Percentiles rank a stretch among this genome's conserved stretches.
Conservation (phyloP, 148 eudicot species). For the Chenopodium suecicum region DNA sequence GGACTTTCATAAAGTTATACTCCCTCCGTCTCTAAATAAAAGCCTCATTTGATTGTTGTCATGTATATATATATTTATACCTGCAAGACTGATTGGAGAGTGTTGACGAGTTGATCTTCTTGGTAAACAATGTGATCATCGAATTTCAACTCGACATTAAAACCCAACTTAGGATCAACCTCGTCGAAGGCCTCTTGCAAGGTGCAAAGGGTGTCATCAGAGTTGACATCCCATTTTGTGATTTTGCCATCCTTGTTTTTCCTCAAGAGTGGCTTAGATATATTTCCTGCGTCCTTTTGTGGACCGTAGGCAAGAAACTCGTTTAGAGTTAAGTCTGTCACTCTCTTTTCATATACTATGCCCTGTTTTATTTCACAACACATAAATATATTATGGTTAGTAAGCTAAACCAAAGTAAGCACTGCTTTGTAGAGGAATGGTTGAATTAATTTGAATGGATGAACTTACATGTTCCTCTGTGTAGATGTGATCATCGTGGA, state of each 20-base stretch:
- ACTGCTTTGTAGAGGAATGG: background rate
- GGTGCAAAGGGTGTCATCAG: conserved; percentile 63
- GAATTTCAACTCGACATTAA: conserved; percentile 86
- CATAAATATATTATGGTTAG: too few relatives aligned
- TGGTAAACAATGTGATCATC: conserved; percentile 71
- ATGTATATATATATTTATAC: conserved; percentile 3
- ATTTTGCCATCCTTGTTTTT: conserved; percentile 71
- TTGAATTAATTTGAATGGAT: background rate
- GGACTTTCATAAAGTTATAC: background rate
- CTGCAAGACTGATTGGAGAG: conserved; percentile 52
- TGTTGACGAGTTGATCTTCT: conserved; percentile 42
- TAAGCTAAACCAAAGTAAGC: background rate
- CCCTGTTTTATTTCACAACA: conserved; percentile 41
- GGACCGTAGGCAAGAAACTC: conserved; percentile 78
- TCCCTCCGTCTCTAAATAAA: background rate
- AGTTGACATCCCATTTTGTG: conserved; percentile 65
- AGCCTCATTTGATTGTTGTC: too few relatives aligned
- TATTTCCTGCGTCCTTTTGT: conserved; percentile 47
- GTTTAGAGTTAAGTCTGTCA: conserved; percentile 57
- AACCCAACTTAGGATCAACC: conserved; percentile 65
- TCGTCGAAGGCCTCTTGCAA: conserved; percentile 73
- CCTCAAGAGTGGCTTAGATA: conserved; percentile 66
- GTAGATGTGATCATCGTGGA: conserved; percentile 78
- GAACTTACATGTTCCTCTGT: conserved; percentile 65
- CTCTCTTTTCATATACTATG: conserved; percentile 56